Evolutionary conservation across 2,329 filamentous ascomycete genomes (phyloP).

Genomic region (Falciphora oryzae): DNA sequence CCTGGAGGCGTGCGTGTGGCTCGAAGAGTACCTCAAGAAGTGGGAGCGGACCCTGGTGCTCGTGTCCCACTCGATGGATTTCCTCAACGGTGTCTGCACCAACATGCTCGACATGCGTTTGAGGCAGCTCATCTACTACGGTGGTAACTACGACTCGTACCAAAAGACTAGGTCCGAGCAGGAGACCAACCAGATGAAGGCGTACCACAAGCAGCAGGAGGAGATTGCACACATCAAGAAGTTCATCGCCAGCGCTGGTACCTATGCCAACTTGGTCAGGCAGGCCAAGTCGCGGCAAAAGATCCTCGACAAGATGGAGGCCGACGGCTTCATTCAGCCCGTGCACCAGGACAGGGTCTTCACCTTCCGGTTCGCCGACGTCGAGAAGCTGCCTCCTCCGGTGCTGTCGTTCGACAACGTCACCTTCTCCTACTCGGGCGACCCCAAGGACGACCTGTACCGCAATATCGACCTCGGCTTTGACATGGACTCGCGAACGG

Average conservation of each 20-base stretch:
- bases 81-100: conserved; percentile 96
- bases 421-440: conserved; percentile 95
- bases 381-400: conserved; percentile 97
- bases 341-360: conserved; percentile 82
- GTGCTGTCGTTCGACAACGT: conserved; percentile 96
- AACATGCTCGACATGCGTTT: conserved; percentile 98
- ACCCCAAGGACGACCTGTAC: conserved; percentile 86
- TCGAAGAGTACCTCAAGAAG: conserved; percentile 99
- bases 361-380: conserved; percentile 96
- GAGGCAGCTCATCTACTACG: conserved; percentile 90
- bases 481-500: conserved; percentile 98
- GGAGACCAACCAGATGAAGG: conserved; percentile 98
- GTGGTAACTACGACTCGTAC: conserved; percentile 99
- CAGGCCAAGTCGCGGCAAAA: conserved; percentile 99
- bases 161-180: conserved; percentile 90
- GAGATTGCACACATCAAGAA: conserved; percentile 99
- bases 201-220: conserved; percentile 97
- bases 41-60: conserved; percentile 97
- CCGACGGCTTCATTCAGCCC: conserved; percentile 95
- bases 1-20: conserved; percentile 98
- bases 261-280: conserved; percentile 97
- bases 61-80: conserved; percentile 97
- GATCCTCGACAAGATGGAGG: conserved; percentile 99
- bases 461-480: conserved; percentile 96
- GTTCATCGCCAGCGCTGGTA: conserved; percentile 99